Percentiles rank a stretch among this genome's conserved stretches.
Evolutionary conservation across 257 asterid species (phyloP).

Genomic region (Solanum bukasovii): DNA sequence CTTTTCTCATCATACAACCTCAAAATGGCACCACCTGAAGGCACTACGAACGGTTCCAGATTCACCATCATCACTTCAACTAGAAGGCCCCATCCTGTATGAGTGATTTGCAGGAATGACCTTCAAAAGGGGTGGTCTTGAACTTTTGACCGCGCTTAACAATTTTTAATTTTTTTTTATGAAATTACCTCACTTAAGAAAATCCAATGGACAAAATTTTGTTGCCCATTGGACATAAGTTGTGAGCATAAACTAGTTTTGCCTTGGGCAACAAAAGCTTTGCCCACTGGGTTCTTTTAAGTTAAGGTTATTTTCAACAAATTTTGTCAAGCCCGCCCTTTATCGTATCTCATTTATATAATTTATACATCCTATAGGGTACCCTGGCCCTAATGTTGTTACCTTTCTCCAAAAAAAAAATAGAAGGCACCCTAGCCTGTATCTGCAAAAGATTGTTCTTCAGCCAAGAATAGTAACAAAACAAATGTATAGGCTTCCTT

Average conservation of each 20-base stretch:
- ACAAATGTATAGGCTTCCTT: background rate
- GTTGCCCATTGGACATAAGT: background rate
- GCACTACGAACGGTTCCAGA: background rate
- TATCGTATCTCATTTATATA: background rate
- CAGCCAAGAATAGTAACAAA: background rate
- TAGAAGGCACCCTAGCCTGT: background rate
- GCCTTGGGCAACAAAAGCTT: background rate
- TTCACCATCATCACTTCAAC: background rate
- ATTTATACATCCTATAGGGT: background rate
- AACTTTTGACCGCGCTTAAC: background rate
- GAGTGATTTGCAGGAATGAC: background rate
- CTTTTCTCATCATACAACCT: background rate
- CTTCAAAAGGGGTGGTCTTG: background rate
- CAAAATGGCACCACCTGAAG: background rate
- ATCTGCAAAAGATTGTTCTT: background rate
- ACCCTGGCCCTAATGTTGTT: background rate
- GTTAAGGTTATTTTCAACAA: background rate
- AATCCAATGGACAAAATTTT: background rate
- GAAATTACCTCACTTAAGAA: background rate
- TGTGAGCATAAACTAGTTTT: background rate
- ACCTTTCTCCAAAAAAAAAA: too few relatives aligned
- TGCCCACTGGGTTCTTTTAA: background rate
- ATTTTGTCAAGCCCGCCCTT: background rate
- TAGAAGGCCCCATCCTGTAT: background rate
- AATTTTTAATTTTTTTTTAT: background rate